Base-by-base conservation (phyloP, 192 early-diverging fungal species). In the Thamnidium elegans region DNA sequence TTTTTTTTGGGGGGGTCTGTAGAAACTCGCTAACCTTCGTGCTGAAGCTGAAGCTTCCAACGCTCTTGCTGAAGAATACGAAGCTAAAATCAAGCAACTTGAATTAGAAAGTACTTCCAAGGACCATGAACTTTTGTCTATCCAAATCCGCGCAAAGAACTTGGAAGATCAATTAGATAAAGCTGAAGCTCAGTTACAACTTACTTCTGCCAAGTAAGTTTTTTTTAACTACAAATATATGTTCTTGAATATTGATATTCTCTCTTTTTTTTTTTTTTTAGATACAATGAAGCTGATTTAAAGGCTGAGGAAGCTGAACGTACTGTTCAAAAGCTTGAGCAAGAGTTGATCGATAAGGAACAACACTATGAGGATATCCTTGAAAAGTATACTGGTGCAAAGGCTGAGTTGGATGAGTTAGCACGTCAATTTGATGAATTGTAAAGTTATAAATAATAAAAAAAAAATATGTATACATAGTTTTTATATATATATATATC, bases 291-390 rank as follows among this genome's bases (percentile, higher is more conserved):
- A 48, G 84, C 90, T 62, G 92, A 95, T 72, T 78, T 94, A 52
- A 82, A 84, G 66, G 84, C 90, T 68, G 95, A 95, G 74, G 81
- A 86, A 63, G 84, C 87, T 70, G 92, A 98, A 78, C 89, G 93
- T 66, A 89, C 86, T 79, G 86, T 91, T 26, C 81, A 82, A 47
- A 82, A 87, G 71, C 74, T 94, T 69, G 93, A 96, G 68, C 75
- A 78, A 62, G 91, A 98, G 63, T 76, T 82, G 67, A 73, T 75
- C 44, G 85, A 85, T 42, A 79, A 89, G 51, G 95, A 98, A 69
- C 72, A 73, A 55, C 85, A 86, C 73, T 72, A 89, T 76, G 91
- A 92, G 58, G 90, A 93, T 44, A 66, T 87, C 55, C 71, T 74
- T 13, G 79, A 77, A 47, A 87, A 92, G 78, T 88, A 84, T 81